phyloP scores from a whole-genome alignment of 768 basidiomycete genomes.

The Tylopilus plumbeoviolaceoides region DNA sequence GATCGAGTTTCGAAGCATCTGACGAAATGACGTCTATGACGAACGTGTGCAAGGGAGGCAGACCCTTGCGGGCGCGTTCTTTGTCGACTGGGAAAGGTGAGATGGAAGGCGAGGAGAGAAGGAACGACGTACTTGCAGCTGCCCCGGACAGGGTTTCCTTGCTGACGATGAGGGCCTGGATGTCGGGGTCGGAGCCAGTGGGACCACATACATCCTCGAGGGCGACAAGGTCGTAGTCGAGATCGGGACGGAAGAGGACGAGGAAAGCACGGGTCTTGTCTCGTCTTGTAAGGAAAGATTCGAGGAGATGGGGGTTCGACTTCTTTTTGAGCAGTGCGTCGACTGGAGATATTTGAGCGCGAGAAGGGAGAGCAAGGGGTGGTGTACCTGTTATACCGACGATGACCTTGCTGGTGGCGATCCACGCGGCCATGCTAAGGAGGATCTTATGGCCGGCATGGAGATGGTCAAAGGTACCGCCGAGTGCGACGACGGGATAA shows the following conservation, averaged over 20 bases:
- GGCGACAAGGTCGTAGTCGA: conserved; percentile 65
- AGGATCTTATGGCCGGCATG: conserved; percentile 98
- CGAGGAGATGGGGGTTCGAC: conserved; percentile 60
- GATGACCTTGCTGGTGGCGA: conserved; percentile 75
- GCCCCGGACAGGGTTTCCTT: conserved; percentile 83
- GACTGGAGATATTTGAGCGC: conserved; percentile 39
- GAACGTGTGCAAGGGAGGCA: conserved; percentile 63
- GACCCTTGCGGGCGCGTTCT: conserved; percentile 47
- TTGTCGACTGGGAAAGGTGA: conserved; percentile 50
- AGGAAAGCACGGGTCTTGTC: conserved; percentile 65
- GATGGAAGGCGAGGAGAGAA: neutral
- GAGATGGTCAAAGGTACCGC: conserved; percentile 97
- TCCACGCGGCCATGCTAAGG: conserved; percentile 86
- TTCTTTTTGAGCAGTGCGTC: conserved; percentile 71
- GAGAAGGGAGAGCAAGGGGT: conserved; percentile 2
- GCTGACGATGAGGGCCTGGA: conserved; percentile 92
- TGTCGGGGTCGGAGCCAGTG: conserved; percentile 78
- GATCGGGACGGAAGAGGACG: conserved; percentile 58
- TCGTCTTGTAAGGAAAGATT: conserved; percentile 55
- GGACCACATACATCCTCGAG: conserved; percentile 90
- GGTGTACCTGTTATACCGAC: conserved; percentile 80
- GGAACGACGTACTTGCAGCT: conserved; percentile 47
- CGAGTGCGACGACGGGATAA: conserved; percentile 76
- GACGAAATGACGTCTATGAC: conserved; percentile 89
- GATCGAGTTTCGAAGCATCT: conserved; percentile 52